These are phyloP conservation scores for Sclerotinia nivalis DNA, from an alignment of 2,329 filamentous ascomycete species.

Conservation along the genomic window DNA sequence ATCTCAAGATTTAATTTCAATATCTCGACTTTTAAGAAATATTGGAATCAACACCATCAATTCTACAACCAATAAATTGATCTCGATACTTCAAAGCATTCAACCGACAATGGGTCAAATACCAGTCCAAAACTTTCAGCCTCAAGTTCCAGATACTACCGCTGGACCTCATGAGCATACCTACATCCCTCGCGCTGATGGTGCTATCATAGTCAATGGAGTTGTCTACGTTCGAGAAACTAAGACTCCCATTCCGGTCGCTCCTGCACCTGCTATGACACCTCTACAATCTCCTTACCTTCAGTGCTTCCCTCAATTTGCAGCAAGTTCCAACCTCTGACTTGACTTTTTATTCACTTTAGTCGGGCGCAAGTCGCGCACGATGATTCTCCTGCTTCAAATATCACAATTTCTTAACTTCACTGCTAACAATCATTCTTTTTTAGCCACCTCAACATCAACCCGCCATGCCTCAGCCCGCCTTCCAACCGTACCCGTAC, in stretches of 20 bases:
- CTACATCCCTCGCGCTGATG: conserved; percentile 51
- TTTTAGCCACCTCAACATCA: conserved; percentile 2
- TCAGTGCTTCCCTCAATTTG: neutral
- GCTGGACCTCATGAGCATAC: conserved; percentile 56
- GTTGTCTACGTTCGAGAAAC: conserved; percentile 29
- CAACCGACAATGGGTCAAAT: conserved; percentile 44
- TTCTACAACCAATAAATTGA: neutral
- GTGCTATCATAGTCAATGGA: conserved; percentile 32
- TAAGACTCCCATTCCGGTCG: neutral
- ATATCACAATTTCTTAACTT: neutral
- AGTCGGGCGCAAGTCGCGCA: neutral
- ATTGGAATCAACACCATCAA: neutral
- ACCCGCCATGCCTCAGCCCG: neutral
- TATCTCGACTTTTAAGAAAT: neutral
- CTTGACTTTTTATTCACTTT: neutral
- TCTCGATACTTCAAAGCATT: neutral
- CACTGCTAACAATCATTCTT: neutral
- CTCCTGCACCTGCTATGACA: conserved; percentile 11
- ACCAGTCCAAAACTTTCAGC: conserved; percentile 56
- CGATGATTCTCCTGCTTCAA: neutral
- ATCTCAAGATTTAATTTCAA: neutral
- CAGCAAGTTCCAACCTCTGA: conserved; percentile 3
- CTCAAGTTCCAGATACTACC: conserved; percentile 58
- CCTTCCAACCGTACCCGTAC: conserved; percentile 14
- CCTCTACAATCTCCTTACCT: neutral